Evolutionary conservation across 805 yeast species (phyloP).

Genomic region (Nakazawaea holstii): DNA sequence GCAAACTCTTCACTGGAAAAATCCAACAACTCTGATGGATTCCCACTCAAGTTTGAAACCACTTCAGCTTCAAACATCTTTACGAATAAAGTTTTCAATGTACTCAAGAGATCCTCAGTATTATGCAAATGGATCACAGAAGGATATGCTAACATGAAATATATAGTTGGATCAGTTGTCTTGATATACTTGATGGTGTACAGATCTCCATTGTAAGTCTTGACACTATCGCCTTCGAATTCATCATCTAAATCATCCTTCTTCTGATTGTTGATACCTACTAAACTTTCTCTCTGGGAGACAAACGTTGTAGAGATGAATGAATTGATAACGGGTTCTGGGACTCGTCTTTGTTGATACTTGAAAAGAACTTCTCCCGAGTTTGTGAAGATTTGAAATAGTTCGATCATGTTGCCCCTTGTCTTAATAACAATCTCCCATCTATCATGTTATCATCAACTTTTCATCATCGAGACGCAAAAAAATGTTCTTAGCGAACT

Average conservation of each 20-base stretch:
- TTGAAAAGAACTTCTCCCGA: slow-evolving; percentile 49
- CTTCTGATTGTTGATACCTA: slow-evolving; percentile 18
- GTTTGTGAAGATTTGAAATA: slow-evolving; percentile 40
- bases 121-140: slow-evolving; percentile 28
- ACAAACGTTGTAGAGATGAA: slow-evolving; percentile 46
- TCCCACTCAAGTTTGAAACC: slow-evolving; percentile 21
- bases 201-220: slow-evolving; percentile 28
- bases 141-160: slow-evolving; percentile 37
- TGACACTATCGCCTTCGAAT: slow-evolving; percentile 18
- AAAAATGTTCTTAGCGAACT: neutral
- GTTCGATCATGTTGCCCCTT: slow-evolving; percentile 35
- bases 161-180: slow-evolving; percentile 36
- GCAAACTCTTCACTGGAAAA: slow-evolving; percentile 24
- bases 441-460: no score
- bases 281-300: slow-evolving; percentile 25
- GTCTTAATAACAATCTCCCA: no score
- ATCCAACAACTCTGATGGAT: slow-evolving; percentile 22
- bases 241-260: slow-evolving; percentile 16
- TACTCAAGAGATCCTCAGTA: slow-evolving; percentile 28
- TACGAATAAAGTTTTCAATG: slow-evolving; percentile 23
- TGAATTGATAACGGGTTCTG: slow-evolving; percentile 37
- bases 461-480: neutral
- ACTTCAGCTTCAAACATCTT: slow-evolving; percentile 25
- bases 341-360: slow-evolving; percentile 33
- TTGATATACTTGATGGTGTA: slow-evolving; percentile 41